phyloP scores from a whole-genome alignment of 805 yeast genomes.

The Yamadazyma endophytica region DNA sequence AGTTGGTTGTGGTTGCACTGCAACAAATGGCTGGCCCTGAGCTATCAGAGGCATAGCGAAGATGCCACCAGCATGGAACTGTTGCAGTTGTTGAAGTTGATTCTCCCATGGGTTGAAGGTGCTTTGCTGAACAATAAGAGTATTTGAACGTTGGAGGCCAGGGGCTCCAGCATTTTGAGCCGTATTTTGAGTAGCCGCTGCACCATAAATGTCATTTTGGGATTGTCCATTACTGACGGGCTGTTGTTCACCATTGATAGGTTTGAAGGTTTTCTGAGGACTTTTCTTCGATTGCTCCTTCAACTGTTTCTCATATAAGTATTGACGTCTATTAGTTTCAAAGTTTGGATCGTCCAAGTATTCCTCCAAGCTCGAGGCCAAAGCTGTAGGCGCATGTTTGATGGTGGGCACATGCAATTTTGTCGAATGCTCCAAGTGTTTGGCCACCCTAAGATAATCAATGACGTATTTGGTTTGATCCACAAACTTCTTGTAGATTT shows the following conservation, averaged over 20 bases:
- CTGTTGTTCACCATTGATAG: too few species aligned
- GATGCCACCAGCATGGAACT: constrained; percentile 5
- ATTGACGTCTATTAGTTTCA: constrained; percentile 74
- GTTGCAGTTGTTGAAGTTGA: constrained; percentile 5
- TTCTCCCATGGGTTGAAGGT: constrained; percentile 40
- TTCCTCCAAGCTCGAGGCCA: constrained; percentile 81
- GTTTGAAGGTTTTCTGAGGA: not conserved
- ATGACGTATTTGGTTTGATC: constrained; percentile 85
- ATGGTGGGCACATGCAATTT: constrained; percentile 92
- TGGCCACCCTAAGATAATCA: constrained; percentile 82
- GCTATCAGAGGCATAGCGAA: constrained; percentile 10
- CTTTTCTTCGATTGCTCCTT: constrained; percentile 14
- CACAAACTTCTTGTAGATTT: constrained; percentile 80
- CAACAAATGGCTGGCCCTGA: constrained; percentile 7
- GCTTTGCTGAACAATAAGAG: constrained; percentile 35
- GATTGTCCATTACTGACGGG: too few species aligned
- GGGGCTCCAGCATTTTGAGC: too few species aligned
- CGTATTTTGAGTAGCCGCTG: not conserved
- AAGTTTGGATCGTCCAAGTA: constrained; percentile 84
- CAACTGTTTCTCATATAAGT: constrained; percentile 60
- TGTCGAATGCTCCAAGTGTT: constrained; percentile 80
- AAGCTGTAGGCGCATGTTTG: constrained; percentile 94
- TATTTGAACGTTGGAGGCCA: constrained; percentile 14
- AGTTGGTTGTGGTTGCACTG: constrained; percentile 2
- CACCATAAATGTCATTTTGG: too few species aligned